phyloP scores from a whole-genome alignment of 2,329 filamentous ascomycete genomes.

The Aspergillus costaricaensis region DNA sequence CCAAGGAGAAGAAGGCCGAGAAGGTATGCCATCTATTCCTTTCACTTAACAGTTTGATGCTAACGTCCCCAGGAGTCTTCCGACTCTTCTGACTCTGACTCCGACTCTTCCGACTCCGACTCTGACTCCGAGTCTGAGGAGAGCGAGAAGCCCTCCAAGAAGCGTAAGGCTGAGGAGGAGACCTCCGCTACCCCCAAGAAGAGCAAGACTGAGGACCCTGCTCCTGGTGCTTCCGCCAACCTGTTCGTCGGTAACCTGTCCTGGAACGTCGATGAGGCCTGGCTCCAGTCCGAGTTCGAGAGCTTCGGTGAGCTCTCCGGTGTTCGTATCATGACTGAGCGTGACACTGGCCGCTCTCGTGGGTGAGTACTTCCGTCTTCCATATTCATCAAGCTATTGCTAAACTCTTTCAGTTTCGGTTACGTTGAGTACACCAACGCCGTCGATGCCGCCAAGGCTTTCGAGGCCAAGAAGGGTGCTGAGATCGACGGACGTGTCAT shows the following conservation, averaged over 20 bases:
- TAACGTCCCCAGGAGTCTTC: constrained; percentile 18
- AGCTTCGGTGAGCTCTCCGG: constrained; percentile 70
- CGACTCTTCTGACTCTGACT: constrained; percentile 19
- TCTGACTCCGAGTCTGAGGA: constrained; percentile 38
- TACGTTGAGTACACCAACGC: constrained; percentile 82
- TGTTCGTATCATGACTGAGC: constrained; percentile 81
- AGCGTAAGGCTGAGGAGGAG: constrained; percentile 54
- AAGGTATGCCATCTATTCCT: constrained; percentile 23
- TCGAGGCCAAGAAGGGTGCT: constrained; percentile 71
- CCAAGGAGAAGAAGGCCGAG: constrained; percentile 29
- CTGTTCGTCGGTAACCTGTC: constrained; percentile 89
- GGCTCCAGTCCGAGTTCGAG: constrained; percentile 76
- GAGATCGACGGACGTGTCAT: constrained; percentile 74
- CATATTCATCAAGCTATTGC: not conserved
- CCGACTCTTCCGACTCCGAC: constrained; percentile 26
- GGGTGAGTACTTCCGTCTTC: constrained; percentile 55
- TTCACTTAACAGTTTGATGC: not conserved
- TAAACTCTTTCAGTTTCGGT: constrained; percentile 62
- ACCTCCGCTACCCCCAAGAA: constrained; percentile 55
- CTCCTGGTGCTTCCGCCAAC: constrained; percentile 53
- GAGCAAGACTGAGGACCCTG: constrained; percentile 58
- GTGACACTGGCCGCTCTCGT: constrained; percentile 77
- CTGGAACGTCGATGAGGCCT: constrained; percentile 86
- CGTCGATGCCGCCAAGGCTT: constrained; percentile 69
- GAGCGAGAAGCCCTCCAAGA: constrained; percentile 41